A percentile compares a stretch with the other conserved stretches of the same genome.
These are phyloP conservation scores for Eucalyptus pumila DNA, from an alignment of 345 rosid species.

Conservation along the genomic window DNA sequence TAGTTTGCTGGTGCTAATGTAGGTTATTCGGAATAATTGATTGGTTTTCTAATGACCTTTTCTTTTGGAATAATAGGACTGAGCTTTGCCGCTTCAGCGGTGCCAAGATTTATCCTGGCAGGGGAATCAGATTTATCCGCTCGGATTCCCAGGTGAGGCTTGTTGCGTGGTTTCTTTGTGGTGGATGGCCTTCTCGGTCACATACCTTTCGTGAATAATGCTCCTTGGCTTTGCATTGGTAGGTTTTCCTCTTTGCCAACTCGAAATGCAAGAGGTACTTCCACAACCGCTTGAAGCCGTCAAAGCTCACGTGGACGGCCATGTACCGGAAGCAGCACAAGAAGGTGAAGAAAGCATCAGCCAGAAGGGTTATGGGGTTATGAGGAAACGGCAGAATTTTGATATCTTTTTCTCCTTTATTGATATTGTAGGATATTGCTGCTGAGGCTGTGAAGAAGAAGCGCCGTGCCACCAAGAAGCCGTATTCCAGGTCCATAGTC, in stretches of 20 bases:
- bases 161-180: neutral
- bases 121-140: slow-evolving; percentile 59
- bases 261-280: slow-evolving; percentile 93
- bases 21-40: neutral
- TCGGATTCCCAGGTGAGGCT: slow-evolving; percentile 56
- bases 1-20: neutral
- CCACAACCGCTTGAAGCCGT: slow-evolving; percentile 87
- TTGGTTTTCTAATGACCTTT: neutral
- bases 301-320: slow-evolving; percentile 81
- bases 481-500: slow-evolving; percentile 68
- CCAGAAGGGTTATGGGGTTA: neutral
- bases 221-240: neutral
- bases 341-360: slow-evolving; percentile 19
- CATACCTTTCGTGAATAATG: neutral
- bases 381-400: neutral
- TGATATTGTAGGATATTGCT: slow-evolving; percentile 31
- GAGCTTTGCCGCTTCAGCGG: slow-evolving; percentile 74
- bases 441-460: slow-evolving; percentile 53
- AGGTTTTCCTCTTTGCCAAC: slow-evolving; percentile 88
- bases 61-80: slow-evolving; percentile 15
- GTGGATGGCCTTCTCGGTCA: neutral
- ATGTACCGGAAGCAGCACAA: slow-evolving; percentile 69
- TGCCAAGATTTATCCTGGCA: slow-evolving; percentile 65
- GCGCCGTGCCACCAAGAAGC: slow-evolving; percentile 43
- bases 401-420: neutral